Base-by-base conservation (phyloP, 1,284 basidiomycete species). In the Ganoderma sp. region DNA sequence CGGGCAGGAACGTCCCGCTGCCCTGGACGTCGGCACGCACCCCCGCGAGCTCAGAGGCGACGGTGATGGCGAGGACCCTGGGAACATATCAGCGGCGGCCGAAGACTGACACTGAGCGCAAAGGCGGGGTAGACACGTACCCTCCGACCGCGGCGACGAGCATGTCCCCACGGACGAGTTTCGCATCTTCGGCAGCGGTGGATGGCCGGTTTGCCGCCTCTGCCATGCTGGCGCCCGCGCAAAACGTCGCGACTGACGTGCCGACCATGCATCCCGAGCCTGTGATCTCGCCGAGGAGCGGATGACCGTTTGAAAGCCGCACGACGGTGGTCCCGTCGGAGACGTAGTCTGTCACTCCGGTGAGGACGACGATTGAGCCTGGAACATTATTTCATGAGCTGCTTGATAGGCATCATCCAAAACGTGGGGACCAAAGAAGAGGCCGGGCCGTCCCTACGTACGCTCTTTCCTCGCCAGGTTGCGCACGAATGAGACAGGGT, bases 251-350 rank as follows among this genome's bases (percentile, higher is more conserved):
- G 62, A 95, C 85, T 37, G 84, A 84, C 58, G 91, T 92, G 39
- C 95, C 96, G 3, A 93, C 87, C 78, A 97, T 90, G 77, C 97
- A 99, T 1, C 97, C 96, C 28, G 91, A 93, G 0, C 96, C 97
- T 0, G 97, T 98, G 71, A 98, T 95, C 43, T 87, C 82, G 0
- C 90, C 91, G 7, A 98, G 87, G 15, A 93, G 81, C 14, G 85
- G 81, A 73, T 94, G 86, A 0, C 97, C 97, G 75, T 98, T 98
- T 0, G 83, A 81, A 6, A 94, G 81, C 32, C 85, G 84, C 37
- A 95, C 83, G 2, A 94, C 90, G 4, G 81, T 83, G 5, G 81
- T 75, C 1, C 97, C 97, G 76, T 98, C 94, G 0, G 94, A 95
- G 59, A 99, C 82, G 79, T 94, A 98, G 79, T 99, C 97, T 0